phyloP scores from a whole-genome alignment of 1,139 yeast species.

The Neolecta irregularis region DNA sequence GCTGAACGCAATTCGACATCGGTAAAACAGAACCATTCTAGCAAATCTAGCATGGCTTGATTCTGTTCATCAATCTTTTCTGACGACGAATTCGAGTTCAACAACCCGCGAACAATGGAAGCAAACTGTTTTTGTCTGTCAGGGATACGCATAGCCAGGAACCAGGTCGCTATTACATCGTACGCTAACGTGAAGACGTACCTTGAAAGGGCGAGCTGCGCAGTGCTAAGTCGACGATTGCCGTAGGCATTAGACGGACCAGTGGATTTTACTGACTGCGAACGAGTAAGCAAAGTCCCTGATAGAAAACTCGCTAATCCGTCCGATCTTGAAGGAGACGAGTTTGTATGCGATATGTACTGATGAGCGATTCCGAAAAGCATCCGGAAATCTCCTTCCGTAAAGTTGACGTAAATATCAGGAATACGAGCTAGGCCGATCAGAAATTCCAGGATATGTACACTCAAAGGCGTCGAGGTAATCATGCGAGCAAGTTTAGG shows the following conservation, averaged over 20 bases:
- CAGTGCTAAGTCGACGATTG: not conserved
- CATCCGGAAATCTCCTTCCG: slow-evolving; percentile 59
- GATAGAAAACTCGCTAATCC: slow-evolving; percentile 28
- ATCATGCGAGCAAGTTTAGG: slow-evolving; percentile 59
- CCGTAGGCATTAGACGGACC: slow-evolving; percentile 1
- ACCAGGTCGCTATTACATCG: slow-evolving; percentile 59
- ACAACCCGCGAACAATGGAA: slow-evolving; percentile 45
- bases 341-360: slow-evolving; percentile 57
- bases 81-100: slow-evolving; percentile 31
- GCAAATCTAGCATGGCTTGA: slow-evolving; percentile 50
- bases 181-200: slow-evolving; percentile 52
- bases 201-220: slow-evolving; percentile 31
- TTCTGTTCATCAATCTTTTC: slow-evolving; percentile 36
- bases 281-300: slow-evolving; percentile 1
- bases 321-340: too few relatives aligned
- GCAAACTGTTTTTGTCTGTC: slow-evolving; percentile 47
- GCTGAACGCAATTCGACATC: slow-evolving; percentile 33
- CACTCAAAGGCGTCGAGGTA: slow-evolving; percentile 51
- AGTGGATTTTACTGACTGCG: not conserved
- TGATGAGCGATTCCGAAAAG: slow-evolving; percentile 75
- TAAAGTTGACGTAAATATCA: slow-evolving; percentile 51
- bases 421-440: slow-evolving; percentile 54
- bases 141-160: slow-evolving; percentile 43
- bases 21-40: slow-evolving; percentile 50
- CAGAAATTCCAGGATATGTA: slow-evolving; percentile 64